These are phyloP conservation scores for Cyberlindnera mycetangii DNA, from an alignment of 805 yeast species.

Conservation along the genomic window DNA sequence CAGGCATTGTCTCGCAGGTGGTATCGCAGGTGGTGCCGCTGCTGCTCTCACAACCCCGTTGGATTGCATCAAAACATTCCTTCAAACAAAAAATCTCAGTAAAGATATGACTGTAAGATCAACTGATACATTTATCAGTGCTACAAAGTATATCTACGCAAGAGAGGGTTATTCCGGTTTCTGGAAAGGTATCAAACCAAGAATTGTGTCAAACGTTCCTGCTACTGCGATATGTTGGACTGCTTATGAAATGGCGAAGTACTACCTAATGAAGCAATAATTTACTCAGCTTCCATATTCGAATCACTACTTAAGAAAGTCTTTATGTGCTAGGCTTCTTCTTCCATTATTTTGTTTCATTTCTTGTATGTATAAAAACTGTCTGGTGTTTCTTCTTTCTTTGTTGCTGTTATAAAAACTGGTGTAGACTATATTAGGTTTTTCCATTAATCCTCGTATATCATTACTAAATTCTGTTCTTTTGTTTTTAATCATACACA, in stretches of 20 bases:
- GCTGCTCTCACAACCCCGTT: conserved; percentile 94
- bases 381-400: too few species aligned
- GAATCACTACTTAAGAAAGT: too few species aligned
- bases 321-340: too few species aligned
- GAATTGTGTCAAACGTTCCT: conserved; percentile 90
- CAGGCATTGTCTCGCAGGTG: conserved; percentile 88
- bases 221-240: conserved; percentile 98
- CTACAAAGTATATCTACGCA: conserved; percentile 62
- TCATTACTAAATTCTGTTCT: too few species aligned
- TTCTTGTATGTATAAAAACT: too few species aligned
- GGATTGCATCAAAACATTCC: conserved; percentile 87
- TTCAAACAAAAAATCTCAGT: conserved; percentile 73
- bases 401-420: too few species aligned
- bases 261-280: conserved; percentile 27
- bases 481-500: too few species aligned
- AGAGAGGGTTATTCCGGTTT: conserved; percentile 66
- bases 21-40: conserved; percentile 90
- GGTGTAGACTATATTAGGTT: too few species aligned
- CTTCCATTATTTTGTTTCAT: too few species aligned
- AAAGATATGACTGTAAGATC: conserved; percentile 41
- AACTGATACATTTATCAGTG: conserved; percentile 64
- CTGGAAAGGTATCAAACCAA: conserved; percentile 80
- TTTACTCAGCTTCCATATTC: too few species aligned
- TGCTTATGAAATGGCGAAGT: conserved; percentile 94
- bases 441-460: too few species aligned